A percentile compares a stretch with the other conserved stretches of the same genome.
Evolutionary conservation across 106 monocot genomes (phyloP).

Genomic region (Narthecium ossifragum): DNA sequence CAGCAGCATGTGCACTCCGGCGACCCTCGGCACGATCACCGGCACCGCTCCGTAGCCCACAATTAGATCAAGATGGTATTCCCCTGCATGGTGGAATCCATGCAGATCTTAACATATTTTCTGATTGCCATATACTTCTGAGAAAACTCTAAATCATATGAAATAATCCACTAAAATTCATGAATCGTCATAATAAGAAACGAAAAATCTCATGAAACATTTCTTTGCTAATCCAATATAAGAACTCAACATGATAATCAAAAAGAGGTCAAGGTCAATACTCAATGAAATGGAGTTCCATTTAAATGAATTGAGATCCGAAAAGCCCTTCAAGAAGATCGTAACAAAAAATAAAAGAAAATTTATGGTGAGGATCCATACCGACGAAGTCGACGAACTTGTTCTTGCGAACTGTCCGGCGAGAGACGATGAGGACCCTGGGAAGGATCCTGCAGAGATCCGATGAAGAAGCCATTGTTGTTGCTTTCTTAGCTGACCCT

Average conservation of each 20-base stretch:
- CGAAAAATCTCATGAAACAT: too few relatives aligned
- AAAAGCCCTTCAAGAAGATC: too few relatives aligned
- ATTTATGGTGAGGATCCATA: slow-evolving; percentile 11
- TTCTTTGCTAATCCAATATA: too few relatives aligned
- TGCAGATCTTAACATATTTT: too few relatives aligned
- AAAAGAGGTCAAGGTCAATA: too few relatives aligned
- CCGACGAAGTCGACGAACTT: slow-evolving; percentile 99
- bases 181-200: too few relatives aligned
- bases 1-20: slow-evolving; percentile 77
- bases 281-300: too few relatives aligned
- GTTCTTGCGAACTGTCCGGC: slow-evolving; percentile 88
- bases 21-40: slow-evolving; percentile 81
- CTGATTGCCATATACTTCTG: too few relatives aligned
- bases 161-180: too few relatives aligned
- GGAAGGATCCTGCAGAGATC: slow-evolving; percentile 70
- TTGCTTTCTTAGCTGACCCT: not conserved
- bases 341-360: too few relatives aligned
- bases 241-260: not conserved
- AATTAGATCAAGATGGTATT: slow-evolving; percentile 90
- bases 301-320: too few relatives aligned
- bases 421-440: slow-evolving; percentile 87
- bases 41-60: slow-evolving; percentile 87
- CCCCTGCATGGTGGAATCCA: slow-evolving; percentile 35
- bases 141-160: too few relatives aligned
- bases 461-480: slow-evolving; percentile 16